Conservation (phyloP, 2,329 filamentous ascomycete species). For the Talaromyces sp. region DNA sequence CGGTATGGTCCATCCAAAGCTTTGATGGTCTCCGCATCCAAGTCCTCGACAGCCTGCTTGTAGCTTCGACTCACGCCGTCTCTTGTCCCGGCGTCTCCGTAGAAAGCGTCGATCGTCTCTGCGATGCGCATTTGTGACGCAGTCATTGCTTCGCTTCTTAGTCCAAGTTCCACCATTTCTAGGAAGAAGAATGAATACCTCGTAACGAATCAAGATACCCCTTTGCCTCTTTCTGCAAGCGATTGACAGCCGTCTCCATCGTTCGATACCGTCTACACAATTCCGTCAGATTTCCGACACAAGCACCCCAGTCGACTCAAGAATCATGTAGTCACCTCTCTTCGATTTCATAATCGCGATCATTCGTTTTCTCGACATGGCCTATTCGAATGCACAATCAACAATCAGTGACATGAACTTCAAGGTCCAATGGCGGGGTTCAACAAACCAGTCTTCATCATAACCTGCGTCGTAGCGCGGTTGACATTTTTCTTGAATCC, state of each 20-base stretch:
- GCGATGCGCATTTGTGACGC: constrained; percentile 99
- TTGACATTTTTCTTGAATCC: constrained; percentile 96
- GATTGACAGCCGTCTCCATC: constrained; percentile 90
- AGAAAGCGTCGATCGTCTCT: constrained; percentile 98
- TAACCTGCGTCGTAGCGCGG: constrained; percentile 97
- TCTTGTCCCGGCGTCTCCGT: constrained; percentile 89
- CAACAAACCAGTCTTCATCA: constrained; percentile 91
- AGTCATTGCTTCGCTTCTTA: constrained; percentile 71
- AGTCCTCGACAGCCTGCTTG: constrained; percentile 95
- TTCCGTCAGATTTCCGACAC: constrained; percentile 15
- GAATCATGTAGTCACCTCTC: constrained; percentile 59
- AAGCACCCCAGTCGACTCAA: background rate
- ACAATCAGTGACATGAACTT: background rate
- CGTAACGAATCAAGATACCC: constrained; percentile 94
- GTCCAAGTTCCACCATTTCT: background rate
- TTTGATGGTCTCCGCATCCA: constrained; percentile 98
- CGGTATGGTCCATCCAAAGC: constrained; percentile 93
- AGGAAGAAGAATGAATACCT: constrained; percentile 50
- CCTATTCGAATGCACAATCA: constrained; percentile 41
- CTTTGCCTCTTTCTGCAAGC: constrained; percentile 95
- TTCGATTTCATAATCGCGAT: constrained; percentile 98
- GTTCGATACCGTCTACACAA: constrained; percentile 79
- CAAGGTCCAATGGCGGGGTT: background rate
- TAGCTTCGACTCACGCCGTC: constrained; percentile 96
- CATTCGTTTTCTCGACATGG: constrained; percentile 97